Percentiles rank a stretch among this genome's conserved stretches.
Conservation (phyloP, 2,329 filamentous ascomycete genomes). For the Amauroascus niger region DNA sequence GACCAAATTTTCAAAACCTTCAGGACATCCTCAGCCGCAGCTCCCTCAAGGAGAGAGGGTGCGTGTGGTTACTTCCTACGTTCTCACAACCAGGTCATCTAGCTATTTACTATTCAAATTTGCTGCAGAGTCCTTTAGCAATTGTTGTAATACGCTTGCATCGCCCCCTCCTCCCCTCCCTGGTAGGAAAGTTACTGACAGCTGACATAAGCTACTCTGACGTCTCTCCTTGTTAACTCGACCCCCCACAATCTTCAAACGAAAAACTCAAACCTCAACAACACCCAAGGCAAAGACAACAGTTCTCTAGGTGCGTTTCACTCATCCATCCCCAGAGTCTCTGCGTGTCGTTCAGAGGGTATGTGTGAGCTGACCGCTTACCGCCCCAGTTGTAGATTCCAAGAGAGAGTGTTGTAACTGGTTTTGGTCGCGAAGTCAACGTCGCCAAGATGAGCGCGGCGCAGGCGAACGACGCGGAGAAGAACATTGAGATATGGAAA, state of each 20-base stretch:
- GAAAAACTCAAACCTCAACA: slow-evolving; percentile 16
- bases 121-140: no score
- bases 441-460: slow-evolving; percentile 70
- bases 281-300: slow-evolving; percentile 13
- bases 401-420: slow-evolving; percentile 1
- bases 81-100: no score
- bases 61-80: no score
- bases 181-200: no score
- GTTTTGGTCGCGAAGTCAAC: slow-evolving; percentile 15
- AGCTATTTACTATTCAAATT: no score
- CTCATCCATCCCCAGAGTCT: background rate
- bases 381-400: slow-evolving; percentile 9
- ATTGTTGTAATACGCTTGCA: no score
- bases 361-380: slow-evolving; percentile 12
- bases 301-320: slow-evolving; percentile 8
- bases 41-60: no score
- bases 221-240: slow-evolving; percentile 5
- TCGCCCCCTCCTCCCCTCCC: no score
- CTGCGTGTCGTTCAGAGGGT: background rate
- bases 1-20: no score
- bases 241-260: slow-evolving; percentile 15
- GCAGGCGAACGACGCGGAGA: slow-evolving; percentile 81
- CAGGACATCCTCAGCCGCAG: no score
- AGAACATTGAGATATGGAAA: slow-evolving; percentile 85
- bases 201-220: slow-evolving; percentile 13